These are phyloP conservation scores for Dentipellis fragilis DNA, from an alignment of 768 basidiomycete species.

Conservation along the genomic window DNA sequence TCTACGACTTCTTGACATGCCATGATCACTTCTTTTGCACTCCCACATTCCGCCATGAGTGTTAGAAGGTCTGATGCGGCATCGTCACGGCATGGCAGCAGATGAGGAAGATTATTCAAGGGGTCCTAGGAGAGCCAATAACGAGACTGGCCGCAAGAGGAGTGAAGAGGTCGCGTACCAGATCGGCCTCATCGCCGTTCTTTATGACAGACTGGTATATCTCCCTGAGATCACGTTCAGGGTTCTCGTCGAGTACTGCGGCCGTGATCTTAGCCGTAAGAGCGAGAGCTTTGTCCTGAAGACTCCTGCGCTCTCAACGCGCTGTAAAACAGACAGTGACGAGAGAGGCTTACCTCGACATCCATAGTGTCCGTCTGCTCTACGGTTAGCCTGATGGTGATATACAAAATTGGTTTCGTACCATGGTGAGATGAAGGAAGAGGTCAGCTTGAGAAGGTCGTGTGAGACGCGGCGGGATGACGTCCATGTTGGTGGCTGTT, in stretches of 20 bases:
- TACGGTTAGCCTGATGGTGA: too few relatives aligned
- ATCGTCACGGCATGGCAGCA: conserved; percentile 23
- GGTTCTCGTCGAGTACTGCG: conserved; percentile 10
- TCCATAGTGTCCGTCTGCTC: background rate
- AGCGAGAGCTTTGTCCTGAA: conserved; percentile 13
- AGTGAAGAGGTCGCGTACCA: conserved; percentile 9
- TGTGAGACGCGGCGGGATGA: too few relatives aligned
- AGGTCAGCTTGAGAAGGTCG: too few relatives aligned
- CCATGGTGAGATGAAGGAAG: too few relatives aligned
- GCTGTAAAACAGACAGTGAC: background rate
- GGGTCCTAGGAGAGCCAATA: conserved; percentile 25
- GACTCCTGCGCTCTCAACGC: too few relatives aligned
- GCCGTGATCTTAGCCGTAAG: conserved; percentile 12
- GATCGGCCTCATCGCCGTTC: conserved; percentile 3
- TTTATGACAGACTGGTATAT: conserved; percentile 10
- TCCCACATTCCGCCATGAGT: conserved; percentile 21
- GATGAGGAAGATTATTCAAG: conserved; percentile 25
- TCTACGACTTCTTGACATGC: conserved; percentile 31
- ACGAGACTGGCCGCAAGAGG: background rate
- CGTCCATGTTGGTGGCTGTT: too few relatives aligned
- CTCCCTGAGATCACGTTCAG: conserved; percentile 5
- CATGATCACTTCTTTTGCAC: conserved; percentile 33
- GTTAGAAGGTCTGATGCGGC: conserved; percentile 24
- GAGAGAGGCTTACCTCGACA: background rate
- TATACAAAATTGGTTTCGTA: too few relatives aligned